Evolutionary conservation across 805 yeast genomes (phyloP), one percentile per base, ranked within the genome.

Genomic region (Lipomyces kockii): DNA sequence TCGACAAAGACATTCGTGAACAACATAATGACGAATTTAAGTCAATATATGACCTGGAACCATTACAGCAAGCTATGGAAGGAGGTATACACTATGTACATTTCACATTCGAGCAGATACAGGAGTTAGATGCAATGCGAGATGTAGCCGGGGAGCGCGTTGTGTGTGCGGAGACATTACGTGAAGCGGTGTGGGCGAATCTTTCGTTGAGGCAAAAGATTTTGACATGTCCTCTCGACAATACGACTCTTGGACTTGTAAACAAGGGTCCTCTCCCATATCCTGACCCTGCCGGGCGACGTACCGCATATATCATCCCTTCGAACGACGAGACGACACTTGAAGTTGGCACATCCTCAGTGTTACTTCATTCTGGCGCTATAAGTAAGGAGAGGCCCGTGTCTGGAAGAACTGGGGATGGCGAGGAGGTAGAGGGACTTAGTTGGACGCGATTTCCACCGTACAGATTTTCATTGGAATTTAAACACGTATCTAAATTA

Each of bases 391-490:
- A 43, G 14, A n/a, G 9, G 49, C 4, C 25, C 8, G 12, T n/a
- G 34, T 25, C 61, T 22, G 32, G 53, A 0, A 25, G 60, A 37
- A 20, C 56, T 43, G 39, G 46, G 11, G 61, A 34, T 6, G 62
- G 60, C 12, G 58, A 39, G 9, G 60, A 55, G 27, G 64, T 58
- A 9, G 58, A 53, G 17, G 60, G 37, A 17, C 25, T 58, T 14
- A 55, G 64, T 2, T 71, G 68, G 62, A 68, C 87, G 0, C 77
- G 78, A 51, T 79, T 80, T 53, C 88, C 88, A 5, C 88, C 88
- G 0, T 85, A 83, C 71, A 74, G 88, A 63, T 84, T 85, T 72
- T 82, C 87, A 0, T 80, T 85, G 60, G 83, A 85, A 3, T 85
- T 85, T 74, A 79, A 82, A 8, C 80, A 83, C 62, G 81, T 85